Conservation (phyloP, 164 flowering plant genomes). For the Liquidambar formosana region DNA sequence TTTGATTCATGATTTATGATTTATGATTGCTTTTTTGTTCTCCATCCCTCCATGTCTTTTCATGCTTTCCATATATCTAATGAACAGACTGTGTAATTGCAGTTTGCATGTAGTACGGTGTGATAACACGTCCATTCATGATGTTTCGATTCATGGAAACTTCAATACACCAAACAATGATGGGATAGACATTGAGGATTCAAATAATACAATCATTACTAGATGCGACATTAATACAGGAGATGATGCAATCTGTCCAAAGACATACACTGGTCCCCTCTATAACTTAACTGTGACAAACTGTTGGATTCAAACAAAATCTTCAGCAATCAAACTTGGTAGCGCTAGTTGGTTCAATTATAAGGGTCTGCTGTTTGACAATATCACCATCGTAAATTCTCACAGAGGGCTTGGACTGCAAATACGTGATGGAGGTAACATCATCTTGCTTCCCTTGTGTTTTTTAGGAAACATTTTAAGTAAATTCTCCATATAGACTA, state of each 20-base stretch:
- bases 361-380: slow-evolving; percentile 67
- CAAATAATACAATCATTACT: slow-evolving; percentile 81
- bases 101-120: slow-evolving; percentile 87
- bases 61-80: neutral
- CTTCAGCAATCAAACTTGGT: slow-evolving; percentile 94
- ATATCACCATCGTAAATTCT: slow-evolving; percentile 82
- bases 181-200: slow-evolving; percentile 93
- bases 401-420: slow-evolving; percentile 97
- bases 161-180: slow-evolving; percentile 93
- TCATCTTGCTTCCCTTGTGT: neutral
- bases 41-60: neutral
- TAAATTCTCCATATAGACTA: neutral
- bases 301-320: slow-evolving; percentile 84
- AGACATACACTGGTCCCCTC: slow-evolving; percentile 70
- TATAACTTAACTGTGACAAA: slow-evolving; percentile 76
- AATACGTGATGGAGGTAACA: slow-evolving; percentile 95
- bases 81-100: slow-evolving; percentile 26
- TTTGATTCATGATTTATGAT: neutral
- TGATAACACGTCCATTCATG: slow-evolving; percentile 57
- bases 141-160: slow-evolving; percentile 75
- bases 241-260: slow-evolving; percentile 98
- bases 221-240: slow-evolving; percentile 83
- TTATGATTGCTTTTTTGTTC: neutral
- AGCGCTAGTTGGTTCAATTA: slow-evolving; percentile 84
- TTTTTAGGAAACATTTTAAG: neutral